Evolutionary conservation across 495 filamentous ascomycete species (phyloP).

Genomic region (Chaetomium tenue): DNA sequence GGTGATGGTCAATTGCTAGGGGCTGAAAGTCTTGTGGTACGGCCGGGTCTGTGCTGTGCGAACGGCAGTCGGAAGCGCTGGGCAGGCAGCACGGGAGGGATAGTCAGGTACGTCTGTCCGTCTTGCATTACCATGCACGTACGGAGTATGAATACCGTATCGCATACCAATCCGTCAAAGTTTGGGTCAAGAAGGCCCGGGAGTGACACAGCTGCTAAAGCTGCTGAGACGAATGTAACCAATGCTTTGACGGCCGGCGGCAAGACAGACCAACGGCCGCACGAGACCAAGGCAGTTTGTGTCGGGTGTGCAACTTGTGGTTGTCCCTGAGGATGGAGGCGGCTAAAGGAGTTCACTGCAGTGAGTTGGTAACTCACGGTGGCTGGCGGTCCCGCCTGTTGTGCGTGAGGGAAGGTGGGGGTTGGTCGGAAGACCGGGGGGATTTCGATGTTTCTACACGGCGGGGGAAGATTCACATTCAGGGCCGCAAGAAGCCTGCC

Average conservation of each 20-base stretch:
- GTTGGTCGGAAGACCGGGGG: background rate
- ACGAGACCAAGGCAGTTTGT: background rate
- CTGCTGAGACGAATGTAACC: background rate
- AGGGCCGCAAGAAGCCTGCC: background rate
- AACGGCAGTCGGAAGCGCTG: slow-evolving; percentile 6
- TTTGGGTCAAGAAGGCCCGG: background rate
- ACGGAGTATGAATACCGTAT: too few relatives aligned
- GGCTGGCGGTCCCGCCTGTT: slow-evolving; percentile 9
- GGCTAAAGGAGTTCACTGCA: slow-evolving; percentile 10
- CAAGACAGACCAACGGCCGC: background rate
- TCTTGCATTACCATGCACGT: background rate
- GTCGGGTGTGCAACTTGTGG: background rate
- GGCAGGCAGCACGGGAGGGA: too few relatives aligned
- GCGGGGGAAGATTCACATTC: background rate
- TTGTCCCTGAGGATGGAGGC: slow-evolving; percentile 4
- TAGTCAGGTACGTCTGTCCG: background rate
- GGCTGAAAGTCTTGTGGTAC: slow-evolving; percentile 13
- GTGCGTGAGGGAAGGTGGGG: slow-evolving; percentile 19
- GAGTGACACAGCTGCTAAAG: background rate
- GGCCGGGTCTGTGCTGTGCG: slow-evolving; percentile 12
- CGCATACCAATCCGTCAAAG: background rate
- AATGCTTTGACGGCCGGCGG: slow-evolving; percentile 8
- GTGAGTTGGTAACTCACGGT: slow-evolving; percentile 7
- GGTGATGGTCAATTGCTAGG: slow-evolving; percentile 2
- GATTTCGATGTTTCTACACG: slow-evolving; percentile 1